phyloP scores from a whole-genome alignment of 2,329 filamentous ascomycete genomes.

The Ascochyta lentis region DNA sequence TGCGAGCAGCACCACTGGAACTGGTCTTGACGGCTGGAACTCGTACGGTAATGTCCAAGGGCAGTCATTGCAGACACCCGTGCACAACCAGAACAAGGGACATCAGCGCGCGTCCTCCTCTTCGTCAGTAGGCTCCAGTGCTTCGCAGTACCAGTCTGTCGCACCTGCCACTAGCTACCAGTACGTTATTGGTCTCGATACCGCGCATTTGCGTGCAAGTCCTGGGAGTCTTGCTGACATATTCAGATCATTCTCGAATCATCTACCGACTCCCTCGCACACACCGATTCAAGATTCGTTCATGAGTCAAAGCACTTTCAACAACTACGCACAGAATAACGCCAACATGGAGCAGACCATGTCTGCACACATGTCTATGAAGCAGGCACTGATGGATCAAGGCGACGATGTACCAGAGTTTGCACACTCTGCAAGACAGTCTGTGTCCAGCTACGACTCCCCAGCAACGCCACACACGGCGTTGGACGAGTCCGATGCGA shows the following conservation, averaged over 20 bases:
- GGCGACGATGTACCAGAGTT: slow-evolving; percentile 61
- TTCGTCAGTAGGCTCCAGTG: slow-evolving; percentile 48
- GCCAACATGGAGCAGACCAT: slow-evolving; percentile 52
- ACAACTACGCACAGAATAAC: slow-evolving; percentile 53
- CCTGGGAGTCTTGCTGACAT: slow-evolving; percentile 43
- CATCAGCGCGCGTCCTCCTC: slow-evolving; percentile 50
- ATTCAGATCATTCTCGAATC: slow-evolving; percentile 55
- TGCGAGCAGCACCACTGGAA: slow-evolving; percentile 30
- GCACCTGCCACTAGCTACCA: slow-evolving; percentile 43
- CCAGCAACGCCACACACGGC: slow-evolving; percentile 66
- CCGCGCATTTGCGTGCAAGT: not conserved
- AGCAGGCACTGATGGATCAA: slow-evolving; percentile 62
- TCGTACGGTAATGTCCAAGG: slow-evolving; percentile 41
- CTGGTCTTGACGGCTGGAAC: slow-evolving; percentile 42
- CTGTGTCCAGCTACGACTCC: slow-evolving; percentile 67
- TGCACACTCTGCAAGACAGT: slow-evolving; percentile 62
- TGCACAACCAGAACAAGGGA: slow-evolving; percentile 35
- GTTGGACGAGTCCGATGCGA: slow-evolving; percentile 61
- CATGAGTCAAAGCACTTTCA: slow-evolving; percentile 54
- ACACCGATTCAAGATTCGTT: slow-evolving; percentile 62
- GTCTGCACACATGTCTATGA: slow-evolving; percentile 66
- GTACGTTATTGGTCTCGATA: slow-evolving; percentile 55
- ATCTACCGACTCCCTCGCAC: slow-evolving; percentile 62
- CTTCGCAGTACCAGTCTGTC: slow-evolving; percentile 43
- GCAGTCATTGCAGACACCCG: slow-evolving; percentile 44